These are phyloP conservation scores for Nothopassalora personata DNA, from an alignment of 2,329 filamentous ascomycete species.

Conservation along the genomic window DNA sequence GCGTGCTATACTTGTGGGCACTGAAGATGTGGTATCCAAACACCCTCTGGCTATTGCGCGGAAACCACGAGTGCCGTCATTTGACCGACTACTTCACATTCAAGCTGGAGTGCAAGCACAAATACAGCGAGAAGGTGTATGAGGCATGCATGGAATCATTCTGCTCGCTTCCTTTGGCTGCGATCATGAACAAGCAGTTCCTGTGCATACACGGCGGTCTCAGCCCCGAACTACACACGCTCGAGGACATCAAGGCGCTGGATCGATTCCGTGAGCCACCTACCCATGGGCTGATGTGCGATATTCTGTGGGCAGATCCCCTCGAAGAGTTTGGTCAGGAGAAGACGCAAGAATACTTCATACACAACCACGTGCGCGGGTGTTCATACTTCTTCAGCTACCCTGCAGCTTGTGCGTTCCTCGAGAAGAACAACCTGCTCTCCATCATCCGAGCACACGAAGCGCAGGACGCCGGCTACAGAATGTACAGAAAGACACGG, in stretches of 20 bases:
- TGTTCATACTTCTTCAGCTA: constrained; percentile 99
- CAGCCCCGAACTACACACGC: constrained; percentile 89
- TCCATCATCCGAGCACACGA: constrained; percentile 97
- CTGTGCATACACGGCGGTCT: constrained; percentile 95
- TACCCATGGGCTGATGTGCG: constrained; percentile 97
- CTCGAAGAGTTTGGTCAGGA: constrained; percentile 98
- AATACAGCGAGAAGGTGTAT: constrained; percentile 93
- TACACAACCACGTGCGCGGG: constrained; percentile 96
- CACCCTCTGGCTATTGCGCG: constrained; percentile 91
- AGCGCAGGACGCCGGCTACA: constrained; percentile 95
- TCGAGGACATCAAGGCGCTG: constrained; percentile 95
- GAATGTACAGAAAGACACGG: constrained; percentile 98
- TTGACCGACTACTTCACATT: constrained; percentile 99
- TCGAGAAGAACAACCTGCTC: constrained; percentile 97
- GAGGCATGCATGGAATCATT: constrained; percentile 99
- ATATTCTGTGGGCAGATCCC: constrained; percentile 97
- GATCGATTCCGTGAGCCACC: constrained; percentile 97
- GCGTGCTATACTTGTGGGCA: constrained; percentile 94
- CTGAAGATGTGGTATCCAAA: constrained; percentile 99
- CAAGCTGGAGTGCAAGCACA: constrained; percentile 99
- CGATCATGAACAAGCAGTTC: constrained; percentile 99
- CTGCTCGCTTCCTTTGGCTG: constrained; percentile 85
- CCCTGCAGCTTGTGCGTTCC: constrained; percentile 89
- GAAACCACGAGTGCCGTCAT: constrained; percentile 98
- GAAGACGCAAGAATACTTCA: constrained; percentile 94